Conservation (phyloP, 306 rosid species). For the Corylus avellana region DNA sequence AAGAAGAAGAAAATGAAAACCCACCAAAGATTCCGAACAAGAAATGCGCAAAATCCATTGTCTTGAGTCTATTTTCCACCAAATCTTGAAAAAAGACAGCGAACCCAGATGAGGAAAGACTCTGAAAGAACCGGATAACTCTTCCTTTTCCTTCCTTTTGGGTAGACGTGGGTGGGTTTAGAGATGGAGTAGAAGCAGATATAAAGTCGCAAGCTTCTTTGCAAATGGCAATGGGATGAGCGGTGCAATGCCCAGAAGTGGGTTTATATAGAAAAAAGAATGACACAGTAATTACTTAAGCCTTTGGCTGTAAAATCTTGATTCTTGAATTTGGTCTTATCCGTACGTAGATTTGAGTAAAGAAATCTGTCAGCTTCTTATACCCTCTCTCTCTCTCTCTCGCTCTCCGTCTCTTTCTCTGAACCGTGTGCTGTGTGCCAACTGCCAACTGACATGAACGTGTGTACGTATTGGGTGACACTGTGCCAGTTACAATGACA, state of each 20-base stretch:
- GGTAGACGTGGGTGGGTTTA: background rate
- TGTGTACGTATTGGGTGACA: background rate
- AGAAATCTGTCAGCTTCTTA: background rate
- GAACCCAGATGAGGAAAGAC: background rate
- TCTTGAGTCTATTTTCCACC: background rate
- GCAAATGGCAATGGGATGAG: background rate
- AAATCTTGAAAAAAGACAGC: conserved; percentile 3
- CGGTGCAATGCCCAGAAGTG: background rate
- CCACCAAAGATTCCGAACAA: conserved; percentile 77
- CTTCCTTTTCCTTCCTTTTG: background rate
- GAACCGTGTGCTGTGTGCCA: no score
- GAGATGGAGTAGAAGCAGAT: background rate
- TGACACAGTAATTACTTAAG: background rate
- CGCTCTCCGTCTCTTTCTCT: background rate
- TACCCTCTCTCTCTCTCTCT: background rate
- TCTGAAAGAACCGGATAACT: background rate
- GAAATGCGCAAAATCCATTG: conserved; percentile 64
- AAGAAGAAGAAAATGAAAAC: conserved; percentile 21
- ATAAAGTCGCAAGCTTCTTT: background rate
- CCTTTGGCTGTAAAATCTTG: background rate
- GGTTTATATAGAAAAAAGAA: background rate
- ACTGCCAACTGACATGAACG: background rate
- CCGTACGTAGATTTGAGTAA: background rate
- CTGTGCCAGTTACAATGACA: background rate
- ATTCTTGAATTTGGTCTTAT: background rate